Base-by-base conservation (phyloP, 1,284 basidiomycete species). In the Takashimella tepidaria region DNA sequence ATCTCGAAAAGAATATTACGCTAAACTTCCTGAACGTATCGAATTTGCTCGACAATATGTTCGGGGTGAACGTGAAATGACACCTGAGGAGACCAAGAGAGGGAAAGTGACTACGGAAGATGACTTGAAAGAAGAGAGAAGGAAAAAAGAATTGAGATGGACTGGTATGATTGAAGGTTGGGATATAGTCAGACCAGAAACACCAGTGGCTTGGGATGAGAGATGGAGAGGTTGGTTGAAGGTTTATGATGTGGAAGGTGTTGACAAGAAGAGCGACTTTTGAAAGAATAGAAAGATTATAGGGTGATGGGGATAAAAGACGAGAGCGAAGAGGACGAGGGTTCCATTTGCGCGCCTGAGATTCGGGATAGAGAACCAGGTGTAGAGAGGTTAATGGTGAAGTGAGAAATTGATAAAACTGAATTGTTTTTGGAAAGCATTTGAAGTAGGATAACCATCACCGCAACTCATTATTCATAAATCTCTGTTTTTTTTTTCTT, bases 131-230 rank as follows among this genome's bases (percentile, higher is more conserved):
- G 84, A 84, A 21, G 89, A 92, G 76, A 79, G 90, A 55, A 74
- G 89, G 74, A 86, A 86, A 74, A 92, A 91, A 77, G 92, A 97
- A 78, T 74, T 84, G 62, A 80, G 84, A 59, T 97, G 92, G 92
- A 81, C 81, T 49, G 81, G 81, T 24, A 84, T 89, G 59, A 78
- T 86, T 59, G 80, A 81, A 54, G 91, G 88, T 1, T 95, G 85
- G 84, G 79, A 83, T 25, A 83, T 92, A 56, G 78, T 96, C 49
- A 80, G 81, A 52, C 84, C 86, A 3, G 80, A 82, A 3, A 76
- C 76, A 46, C 77, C 78, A 10, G 83, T 87, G 6, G 79, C 79
- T 31, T 96, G 90, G 90, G 88, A 92, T 66, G 80, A 84, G 56
- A 77, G 84, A 56, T 88, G 90, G 68, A 76, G 79, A 31, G 80